phyloP scores from a whole-genome alignment of 139 green algal species.

The Picochlorum sp. region DNA sequence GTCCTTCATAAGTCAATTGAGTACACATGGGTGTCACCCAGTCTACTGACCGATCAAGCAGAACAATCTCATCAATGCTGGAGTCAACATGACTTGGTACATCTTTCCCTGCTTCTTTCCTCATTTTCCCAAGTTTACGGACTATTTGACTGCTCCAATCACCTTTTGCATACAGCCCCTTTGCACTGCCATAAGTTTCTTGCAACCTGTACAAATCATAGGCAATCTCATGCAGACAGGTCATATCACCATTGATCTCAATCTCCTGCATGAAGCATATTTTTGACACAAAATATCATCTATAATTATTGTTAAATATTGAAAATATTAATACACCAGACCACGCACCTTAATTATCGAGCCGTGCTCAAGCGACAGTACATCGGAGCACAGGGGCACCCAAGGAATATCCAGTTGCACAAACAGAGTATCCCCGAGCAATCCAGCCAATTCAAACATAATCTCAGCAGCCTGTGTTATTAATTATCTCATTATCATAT shows the following conservation, averaged over 20 bases:
- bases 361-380: slow-evolving; percentile 83
- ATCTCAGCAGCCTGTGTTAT: slow-evolving; percentile 30
- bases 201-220: slow-evolving; percentile 65
- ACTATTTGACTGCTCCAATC: slow-evolving; percentile 46
- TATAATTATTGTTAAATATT: too few species aligned
- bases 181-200: slow-evolving; percentile 51
- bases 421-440: slow-evolving; percentile 53
- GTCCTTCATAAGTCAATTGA: slow-evolving; percentile 92
- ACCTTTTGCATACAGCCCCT: slow-evolving; percentile 65
- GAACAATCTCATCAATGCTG: slow-evolving; percentile 42
- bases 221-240: slow-evolving; percentile 53
- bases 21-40: slow-evolving; percentile 79
- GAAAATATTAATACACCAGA: too few species aligned
- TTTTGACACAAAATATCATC: too few species aligned
- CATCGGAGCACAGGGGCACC: slow-evolving; percentile 79
- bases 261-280: too few species aligned
- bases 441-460: slow-evolving; percentile 68
- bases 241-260: slow-evolving; percentile 58
- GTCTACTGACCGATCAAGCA: slow-evolving; percentile 81
- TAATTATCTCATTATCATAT: not conserved
- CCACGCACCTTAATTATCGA: too few species aligned
- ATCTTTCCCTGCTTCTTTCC: slow-evolving; percentile 39
- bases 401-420: slow-evolving; percentile 62
- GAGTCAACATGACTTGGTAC: slow-evolving; percentile 7
- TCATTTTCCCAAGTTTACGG: slow-evolving; percentile 57